Evolutionary conservation across 805 yeast species (phyloP).

Genomic region (Komagataella phaffii): DNA sequence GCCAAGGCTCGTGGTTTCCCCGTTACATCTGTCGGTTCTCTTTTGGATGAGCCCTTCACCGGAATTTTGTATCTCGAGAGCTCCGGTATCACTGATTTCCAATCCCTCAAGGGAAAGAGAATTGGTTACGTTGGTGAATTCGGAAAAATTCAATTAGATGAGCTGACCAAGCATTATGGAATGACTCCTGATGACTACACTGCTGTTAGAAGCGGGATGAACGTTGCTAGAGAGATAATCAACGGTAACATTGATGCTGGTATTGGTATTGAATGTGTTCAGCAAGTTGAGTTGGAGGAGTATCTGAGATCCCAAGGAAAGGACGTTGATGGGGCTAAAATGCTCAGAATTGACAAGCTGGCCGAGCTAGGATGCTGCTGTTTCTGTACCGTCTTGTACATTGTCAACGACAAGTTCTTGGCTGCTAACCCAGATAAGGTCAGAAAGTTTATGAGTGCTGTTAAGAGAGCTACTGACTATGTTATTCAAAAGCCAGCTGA

Average conservation of each 20-base stretch:
- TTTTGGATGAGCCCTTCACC: conserved; percentile 45
- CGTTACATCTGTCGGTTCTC: conserved; percentile 40
- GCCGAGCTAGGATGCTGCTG: conserved; percentile 49
- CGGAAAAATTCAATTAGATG: conserved; percentile 45
- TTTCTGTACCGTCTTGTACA: conserved; percentile 42
- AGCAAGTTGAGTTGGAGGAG: conserved; percentile 44
- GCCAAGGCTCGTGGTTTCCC: conserved; percentile 47
- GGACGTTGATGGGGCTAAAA: conserved; percentile 31
- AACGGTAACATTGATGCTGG: conserved; percentile 46
- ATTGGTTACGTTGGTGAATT: conserved; percentile 49
- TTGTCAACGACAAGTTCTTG: conserved; percentile 36
- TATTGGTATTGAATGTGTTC: conserved; percentile 45
- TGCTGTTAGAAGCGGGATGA: conserved; percentile 48
- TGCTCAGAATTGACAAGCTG: conserved; percentile 41
- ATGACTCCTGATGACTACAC: conserved; percentile 43
- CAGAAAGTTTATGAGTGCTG: conserved; percentile 28
- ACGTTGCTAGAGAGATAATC: conserved; percentile 40
- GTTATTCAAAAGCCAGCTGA: conserved; percentile 27
- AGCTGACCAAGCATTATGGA: conserved; percentile 39
- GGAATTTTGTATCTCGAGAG: conserved; percentile 39
- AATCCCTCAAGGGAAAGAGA: conserved; percentile 35
- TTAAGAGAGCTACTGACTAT: conserved; percentile 37
- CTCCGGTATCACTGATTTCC: conserved; percentile 38
- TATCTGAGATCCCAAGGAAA: conserved; percentile 28
- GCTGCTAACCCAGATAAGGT: conserved; percentile 32